Conservation (phyloP, 331 rosid genomes). For the Acacia concinna region DNA sequence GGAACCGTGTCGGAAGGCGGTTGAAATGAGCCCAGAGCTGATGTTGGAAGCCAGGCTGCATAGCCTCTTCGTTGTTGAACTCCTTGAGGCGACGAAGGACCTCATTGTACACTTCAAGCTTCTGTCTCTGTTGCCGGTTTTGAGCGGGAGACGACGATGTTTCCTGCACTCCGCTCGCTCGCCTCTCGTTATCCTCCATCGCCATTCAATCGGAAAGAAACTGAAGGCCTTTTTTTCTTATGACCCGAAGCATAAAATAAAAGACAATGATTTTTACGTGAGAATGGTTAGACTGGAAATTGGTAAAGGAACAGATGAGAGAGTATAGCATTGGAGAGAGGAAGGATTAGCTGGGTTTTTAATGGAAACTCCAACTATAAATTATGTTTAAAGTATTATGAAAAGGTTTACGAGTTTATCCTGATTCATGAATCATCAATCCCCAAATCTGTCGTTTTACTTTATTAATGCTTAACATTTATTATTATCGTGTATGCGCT, state of each 20-base stretch:
- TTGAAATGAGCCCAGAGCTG: constrained; percentile 92
- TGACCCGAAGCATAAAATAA: not conserved
- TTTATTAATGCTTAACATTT: not conserved
- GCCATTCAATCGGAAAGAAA: constrained; percentile 39
- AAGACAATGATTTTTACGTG: constrained; percentile 35
- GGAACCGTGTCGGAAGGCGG: constrained; percentile 92
- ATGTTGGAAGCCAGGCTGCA: constrained; percentile 77
- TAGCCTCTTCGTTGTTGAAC: constrained; percentile 59
- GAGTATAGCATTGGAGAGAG: not conserved
- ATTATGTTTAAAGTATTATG: not conserved
- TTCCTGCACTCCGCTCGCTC: constrained; percentile 56
- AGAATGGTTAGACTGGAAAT: not conserved
- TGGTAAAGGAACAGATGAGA: not conserved
- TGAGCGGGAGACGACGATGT: constrained; percentile 56
- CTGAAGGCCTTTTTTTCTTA: not conserved
- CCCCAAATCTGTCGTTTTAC: not conserved
- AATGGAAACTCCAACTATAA: not conserved
- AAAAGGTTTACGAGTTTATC: not conserved
- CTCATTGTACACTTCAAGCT: constrained; percentile 81
- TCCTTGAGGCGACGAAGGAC: constrained; percentile 87
- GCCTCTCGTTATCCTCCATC: constrained; percentile 73
- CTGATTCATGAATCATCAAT: not conserved
- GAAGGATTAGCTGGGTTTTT: constrained; percentile 9
- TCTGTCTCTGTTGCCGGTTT: constrained; percentile 64
- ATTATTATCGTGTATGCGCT: not conserved